These are phyloP conservation scores for Arachis hypogaea DNA, from an alignment of 306 rosid species.

Conservation along the genomic window DNA sequence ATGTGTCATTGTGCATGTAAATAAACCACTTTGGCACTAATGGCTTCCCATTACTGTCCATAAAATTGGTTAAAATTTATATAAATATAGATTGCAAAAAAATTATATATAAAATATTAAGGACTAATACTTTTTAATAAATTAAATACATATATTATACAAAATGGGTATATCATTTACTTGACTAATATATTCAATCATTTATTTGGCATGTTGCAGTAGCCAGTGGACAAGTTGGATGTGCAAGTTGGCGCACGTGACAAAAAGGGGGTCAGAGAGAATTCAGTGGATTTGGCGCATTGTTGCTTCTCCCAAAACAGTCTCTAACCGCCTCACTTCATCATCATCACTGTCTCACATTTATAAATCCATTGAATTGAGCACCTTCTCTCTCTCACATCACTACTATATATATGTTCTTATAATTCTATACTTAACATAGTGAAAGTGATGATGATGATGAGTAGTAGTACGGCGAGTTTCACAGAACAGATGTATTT, in stretches of 20 bases:
- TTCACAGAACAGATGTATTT: conserved; percentile 23
- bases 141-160: too few species aligned
- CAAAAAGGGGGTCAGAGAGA: not conserved
- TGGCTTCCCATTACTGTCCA: conserved; percentile 40
- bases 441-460: too few species aligned
- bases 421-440: not conserved
- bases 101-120: too few species aligned
- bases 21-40: conserved; percentile 60
- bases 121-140: too few species aligned
- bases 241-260: conserved; percentile 3
- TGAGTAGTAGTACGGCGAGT: not conserved
- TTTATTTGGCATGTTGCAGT: too few species aligned
- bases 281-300: not conserved
- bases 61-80: conserved; percentile 42
- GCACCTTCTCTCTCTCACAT: not conserved
- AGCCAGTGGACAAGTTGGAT: not conserved
- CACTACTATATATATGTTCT: not conserved
- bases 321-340: not conserved
- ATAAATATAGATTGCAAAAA: too few species aligned
- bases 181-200: too few species aligned
- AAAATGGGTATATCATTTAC: too few species aligned
- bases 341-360: not conserved
- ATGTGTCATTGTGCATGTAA: conserved; percentile 51
- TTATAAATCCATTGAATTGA: not conserved
- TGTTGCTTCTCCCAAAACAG: too few species aligned